Conservation (phyloP, 495 filamentous ascomycete genomes). For the Neurospora discreta region DNA sequence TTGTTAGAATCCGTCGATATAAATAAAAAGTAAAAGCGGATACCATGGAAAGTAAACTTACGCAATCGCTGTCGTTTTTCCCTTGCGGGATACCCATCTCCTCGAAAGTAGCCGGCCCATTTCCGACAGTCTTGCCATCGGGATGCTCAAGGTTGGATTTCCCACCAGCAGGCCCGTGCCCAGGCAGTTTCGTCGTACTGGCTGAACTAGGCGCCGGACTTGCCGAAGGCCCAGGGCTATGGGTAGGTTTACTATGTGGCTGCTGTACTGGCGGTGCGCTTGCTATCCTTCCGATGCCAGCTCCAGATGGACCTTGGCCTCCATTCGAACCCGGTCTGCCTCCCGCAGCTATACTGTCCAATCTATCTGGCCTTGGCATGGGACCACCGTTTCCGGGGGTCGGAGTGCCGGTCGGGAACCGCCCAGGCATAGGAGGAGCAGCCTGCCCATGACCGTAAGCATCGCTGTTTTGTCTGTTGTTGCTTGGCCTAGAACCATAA, state of each 20-base stretch:
- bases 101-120: conserved; percentile 93
- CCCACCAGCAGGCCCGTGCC: conserved; percentile 2
- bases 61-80: conserved; percentile 79
- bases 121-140: conserved; percentile 44
- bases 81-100: conserved; percentile 87
- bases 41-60: conserved; percentile 38
- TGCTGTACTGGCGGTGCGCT: conserved; percentile 17
- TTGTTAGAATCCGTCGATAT: conserved; percentile 2
- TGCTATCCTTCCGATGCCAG: conserved; percentile 6
- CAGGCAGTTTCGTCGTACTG: conserved; percentile 9
- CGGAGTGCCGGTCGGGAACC: not conserved
- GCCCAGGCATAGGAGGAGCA: not conserved
- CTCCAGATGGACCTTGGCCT: conserved; percentile 4
- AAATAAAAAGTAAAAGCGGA: not conserved
- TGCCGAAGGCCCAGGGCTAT: conserved; percentile 15
- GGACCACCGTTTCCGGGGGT: conserved; percentile 1
- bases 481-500: conserved; percentile 12
- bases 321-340: not conserved
- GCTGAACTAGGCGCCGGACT: conserved; percentile 22
- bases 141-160: conserved; percentile 10
- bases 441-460: conserved; percentile 4
- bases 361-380: conserved; percentile 14
- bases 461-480: conserved; percentile 19
- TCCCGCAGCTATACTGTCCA: conserved; percentile 15
- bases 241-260: conserved; percentile 13